Evolutionary conservation across 257 asterid genomes (phyloP), one percentile per base, ranked within the genome.

Genomic region (Ajuga chamaepitys): DNA sequence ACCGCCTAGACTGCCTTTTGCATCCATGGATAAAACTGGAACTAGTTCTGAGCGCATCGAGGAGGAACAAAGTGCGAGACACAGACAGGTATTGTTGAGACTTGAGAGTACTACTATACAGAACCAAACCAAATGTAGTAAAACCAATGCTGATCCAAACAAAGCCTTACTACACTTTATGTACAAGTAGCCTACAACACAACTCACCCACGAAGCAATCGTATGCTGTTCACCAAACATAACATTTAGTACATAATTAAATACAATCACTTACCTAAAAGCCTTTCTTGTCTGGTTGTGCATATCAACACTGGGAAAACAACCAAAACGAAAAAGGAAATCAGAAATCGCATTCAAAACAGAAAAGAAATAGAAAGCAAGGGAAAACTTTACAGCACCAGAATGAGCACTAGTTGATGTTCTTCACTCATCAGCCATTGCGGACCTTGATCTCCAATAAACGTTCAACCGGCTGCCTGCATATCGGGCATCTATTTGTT

Each of bases 391-490:
- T 71, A 71, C 77, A 69, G 41, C 24, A 18, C 2, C 14, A n/a
- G 37, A 38, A 17, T 40, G 38, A 60, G 70, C 59, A n/a, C 48
- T 8, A 58, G 37, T 32, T 26, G 64, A 66, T 21, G 34, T 58
- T 59, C 72, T 52, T 83, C 75, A 65, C 70, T 89, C 83, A 18
- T 85, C 91, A 40, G 71, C 58, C 88, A 54, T 77, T 83, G 76
- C 67, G 82, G 66, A 88, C 93, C 76, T 88, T 85, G 76, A 94
- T 94, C 95, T 90, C 98, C 76, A 94, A 74, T 61, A 90, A 95
- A 44, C 96, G 88, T 84, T 90, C 99, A 3, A 90, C 91, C 3
- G 96, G 95, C 70, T 94, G 98, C 64, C 99, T 83, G 84, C 98
- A 94, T 48, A 90, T 94, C 4, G 99, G 99, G 54, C 99, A 94